Percentiles rank a stretch among this genome's conserved stretches.
Conservation (phyloP, 2,329 filamentous ascomycete genomes). For the Exutisphaerella laricina region DNA sequence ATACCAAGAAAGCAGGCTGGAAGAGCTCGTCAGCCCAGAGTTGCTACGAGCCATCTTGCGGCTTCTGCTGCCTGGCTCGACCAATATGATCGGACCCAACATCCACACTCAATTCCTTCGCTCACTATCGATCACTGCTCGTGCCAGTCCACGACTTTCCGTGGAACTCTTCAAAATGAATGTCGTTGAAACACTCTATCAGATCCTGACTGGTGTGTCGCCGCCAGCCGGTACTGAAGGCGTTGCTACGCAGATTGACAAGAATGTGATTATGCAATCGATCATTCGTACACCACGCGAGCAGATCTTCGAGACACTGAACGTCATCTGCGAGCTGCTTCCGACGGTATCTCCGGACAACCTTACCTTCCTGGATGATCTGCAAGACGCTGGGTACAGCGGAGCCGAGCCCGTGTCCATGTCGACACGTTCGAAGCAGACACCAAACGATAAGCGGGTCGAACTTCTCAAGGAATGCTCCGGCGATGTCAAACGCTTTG, state of each 20-base stretch:
- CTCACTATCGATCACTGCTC: constrained; percentile 82
- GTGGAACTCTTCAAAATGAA: constrained; percentile 93
- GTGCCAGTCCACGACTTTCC: constrained; percentile 79
- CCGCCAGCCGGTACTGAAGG: constrained; percentile 74
- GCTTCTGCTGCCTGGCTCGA: constrained; percentile 85
- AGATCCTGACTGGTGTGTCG: constrained; percentile 93
- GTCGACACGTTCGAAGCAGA: constrained; percentile 46
- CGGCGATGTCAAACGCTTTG: constrained; percentile 81
- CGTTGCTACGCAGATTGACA: constrained; percentile 81
- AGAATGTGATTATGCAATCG: constrained; percentile 97
- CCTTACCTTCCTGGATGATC: constrained; percentile 47
- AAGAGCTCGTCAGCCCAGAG: constrained; percentile 85
- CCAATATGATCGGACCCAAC: constrained; percentile 86
- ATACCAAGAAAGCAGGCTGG: constrained; percentile 77
- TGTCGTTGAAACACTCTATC: constrained; percentile 93
- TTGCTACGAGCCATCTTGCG: constrained; percentile 79
- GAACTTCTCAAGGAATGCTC: constrained; percentile 77
- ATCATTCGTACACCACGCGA: constrained; percentile 92
- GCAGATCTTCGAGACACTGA: constrained; percentile 93
- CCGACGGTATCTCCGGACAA: constrained; percentile 62
- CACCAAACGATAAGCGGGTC: constrained; percentile 73
- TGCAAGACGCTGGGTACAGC: constrained; percentile 46
- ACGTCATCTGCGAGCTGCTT: constrained; percentile 92
- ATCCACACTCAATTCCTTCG: constrained; percentile 96
- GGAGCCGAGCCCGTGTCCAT: constrained; percentile 42